Percentiles rank a stretch among this genome's conserved stretches.
Conservation (phyloP, 805 yeast species). For the Saturnispora besseyi region DNA sequence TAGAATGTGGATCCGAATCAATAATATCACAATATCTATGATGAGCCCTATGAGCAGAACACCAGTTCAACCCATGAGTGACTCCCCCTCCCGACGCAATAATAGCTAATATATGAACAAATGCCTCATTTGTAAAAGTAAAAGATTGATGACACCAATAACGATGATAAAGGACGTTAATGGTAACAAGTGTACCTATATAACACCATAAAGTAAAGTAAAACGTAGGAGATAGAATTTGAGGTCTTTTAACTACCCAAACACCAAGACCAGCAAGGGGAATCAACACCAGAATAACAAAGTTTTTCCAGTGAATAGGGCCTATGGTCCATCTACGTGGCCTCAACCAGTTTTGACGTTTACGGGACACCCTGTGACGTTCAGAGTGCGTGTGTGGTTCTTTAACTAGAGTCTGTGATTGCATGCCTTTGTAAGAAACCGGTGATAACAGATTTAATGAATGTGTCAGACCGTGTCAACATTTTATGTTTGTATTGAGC, state of each 20-base stretch:
- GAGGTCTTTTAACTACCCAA: conserved; percentile 7
- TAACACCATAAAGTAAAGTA: conserved; percentile 48
- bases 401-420: not conserved
- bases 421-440: not conserved
- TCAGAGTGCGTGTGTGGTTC: conserved; percentile 32
- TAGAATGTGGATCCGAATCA: conserved; percentile 80
- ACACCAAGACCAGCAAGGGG: conserved; percentile 34
- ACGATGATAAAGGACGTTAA: conserved; percentile 80
- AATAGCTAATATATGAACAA: conserved; percentile 44
- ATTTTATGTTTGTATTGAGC: not conserved
- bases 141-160: conserved; percentile 60
- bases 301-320: conserved; percentile 61
- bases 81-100: conserved; percentile 67
- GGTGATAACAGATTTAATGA: not conserved
- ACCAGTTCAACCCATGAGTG: conserved; percentile 75
- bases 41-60: conserved; percentile 78
- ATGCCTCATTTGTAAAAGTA: conserved; percentile 30
- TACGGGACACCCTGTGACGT: conserved; percentile 63
- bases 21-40: conserved; percentile 77
- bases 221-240: conserved; percentile 29
- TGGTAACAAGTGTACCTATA: conserved; percentile 53
- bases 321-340: not conserved
- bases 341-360: conserved; percentile 36
- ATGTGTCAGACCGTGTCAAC: not conserved
- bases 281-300: conserved; percentile 40